phyloP scores from a whole-genome alignment of 257 asterid species.

The Solanum raphanifolium region DNA sequence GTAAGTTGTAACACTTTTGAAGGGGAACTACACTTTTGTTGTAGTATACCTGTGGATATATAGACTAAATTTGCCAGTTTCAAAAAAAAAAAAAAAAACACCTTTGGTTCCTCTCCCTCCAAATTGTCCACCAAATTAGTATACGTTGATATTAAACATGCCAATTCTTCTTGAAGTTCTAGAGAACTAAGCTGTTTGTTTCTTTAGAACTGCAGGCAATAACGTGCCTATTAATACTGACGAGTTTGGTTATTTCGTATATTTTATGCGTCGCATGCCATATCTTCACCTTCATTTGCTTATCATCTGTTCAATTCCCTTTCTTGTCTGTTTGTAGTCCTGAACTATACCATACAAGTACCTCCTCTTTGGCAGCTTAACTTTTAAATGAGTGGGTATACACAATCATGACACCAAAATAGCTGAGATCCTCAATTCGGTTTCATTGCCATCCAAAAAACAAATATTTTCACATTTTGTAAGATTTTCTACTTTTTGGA shows the following conservation, averaged over 20 bases:
- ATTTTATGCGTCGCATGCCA: background rate
- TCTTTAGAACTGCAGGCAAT: background rate
- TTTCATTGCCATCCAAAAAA: background rate
- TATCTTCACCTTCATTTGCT: background rate
- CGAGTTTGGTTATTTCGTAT: background rate
- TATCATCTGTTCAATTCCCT: background rate
- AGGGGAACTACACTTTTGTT: too few species aligned
- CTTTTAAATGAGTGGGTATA: background rate
- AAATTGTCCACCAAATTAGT: background rate
- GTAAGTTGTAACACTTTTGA: too few species aligned
- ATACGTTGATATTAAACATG: background rate
- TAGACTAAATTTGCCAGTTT: too few species aligned
- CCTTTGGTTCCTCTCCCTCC: background rate
- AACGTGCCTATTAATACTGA: background rate
- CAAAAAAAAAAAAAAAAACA: background rate
- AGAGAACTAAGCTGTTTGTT: background rate
- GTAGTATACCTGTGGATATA: too few species aligned
- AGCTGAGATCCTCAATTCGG: background rate
- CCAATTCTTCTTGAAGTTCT: background rate
- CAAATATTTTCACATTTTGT: background rate
- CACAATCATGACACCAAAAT: background rate
- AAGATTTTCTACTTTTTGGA: background rate
- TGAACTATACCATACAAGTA: background rate
- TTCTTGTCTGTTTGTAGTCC: background rate
- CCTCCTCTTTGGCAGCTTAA: background rate